phyloP scores from a whole-genome alignment of 2,329 filamentous ascomycete genomes.

The Calonectria pteridis region DNA sequence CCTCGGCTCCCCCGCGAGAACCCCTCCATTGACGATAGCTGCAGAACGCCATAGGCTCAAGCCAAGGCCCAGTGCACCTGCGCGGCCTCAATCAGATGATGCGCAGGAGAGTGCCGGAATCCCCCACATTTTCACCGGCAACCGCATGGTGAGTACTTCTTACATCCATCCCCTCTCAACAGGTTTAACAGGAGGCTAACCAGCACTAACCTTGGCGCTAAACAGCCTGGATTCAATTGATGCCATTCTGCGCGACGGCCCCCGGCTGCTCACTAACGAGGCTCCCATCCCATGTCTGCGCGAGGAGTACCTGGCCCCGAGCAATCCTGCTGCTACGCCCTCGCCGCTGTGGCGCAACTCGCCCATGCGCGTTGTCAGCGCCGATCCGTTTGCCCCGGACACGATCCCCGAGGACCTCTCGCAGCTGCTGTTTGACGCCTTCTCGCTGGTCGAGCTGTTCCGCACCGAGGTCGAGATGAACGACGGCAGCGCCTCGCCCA shows the following conservation, averaged over 20 bases:
- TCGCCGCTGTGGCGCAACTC: conserved; percentile 7
- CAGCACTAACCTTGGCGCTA: background rate
- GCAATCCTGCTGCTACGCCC: background rate
- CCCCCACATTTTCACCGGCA: conserved; percentile 5
- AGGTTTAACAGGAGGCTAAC: background rate
- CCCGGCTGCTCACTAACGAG: conserved; percentile 7
- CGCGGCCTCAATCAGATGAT: conserved; percentile 19
- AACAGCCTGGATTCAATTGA: conserved; percentile 17
- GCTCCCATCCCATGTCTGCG: background rate
- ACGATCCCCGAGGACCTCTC: background rate
- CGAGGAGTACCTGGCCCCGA: background rate
- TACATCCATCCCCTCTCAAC: no score
- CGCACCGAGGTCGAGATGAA: conserved; percentile 11
- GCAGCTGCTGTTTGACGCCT: conserved; percentile 2
- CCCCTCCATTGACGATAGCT: background rate
- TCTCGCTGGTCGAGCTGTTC: conserved; percentile 8
- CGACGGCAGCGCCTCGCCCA: background rate
- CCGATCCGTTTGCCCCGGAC: background rate
- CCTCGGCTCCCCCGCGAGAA: conserved; percentile 2
- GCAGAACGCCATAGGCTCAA: conserved; percentile 16
- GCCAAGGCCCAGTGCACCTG: conserved; percentile 15
- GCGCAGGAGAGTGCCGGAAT: background rate
- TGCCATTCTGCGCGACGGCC: conserved; percentile 16
- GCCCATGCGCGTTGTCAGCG: background rate
- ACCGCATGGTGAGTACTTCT: conserved; percentile 10